Conservation (phyloP, 129 eudicot species). For the Flaveria brownii region DNA sequence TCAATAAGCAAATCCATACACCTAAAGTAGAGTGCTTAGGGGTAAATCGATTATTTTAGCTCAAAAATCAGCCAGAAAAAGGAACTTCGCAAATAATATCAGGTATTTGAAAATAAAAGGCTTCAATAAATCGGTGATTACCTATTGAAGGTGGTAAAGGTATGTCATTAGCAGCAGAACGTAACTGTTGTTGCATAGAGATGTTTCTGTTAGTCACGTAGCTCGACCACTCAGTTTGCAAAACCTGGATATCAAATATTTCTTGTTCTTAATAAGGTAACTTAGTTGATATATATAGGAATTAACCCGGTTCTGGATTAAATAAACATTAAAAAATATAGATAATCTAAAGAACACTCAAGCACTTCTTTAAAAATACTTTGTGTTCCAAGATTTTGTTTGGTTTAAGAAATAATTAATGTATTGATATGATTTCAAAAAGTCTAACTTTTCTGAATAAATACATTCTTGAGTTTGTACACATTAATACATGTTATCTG, state of each 20-base stretch:
- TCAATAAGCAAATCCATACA: neutral
- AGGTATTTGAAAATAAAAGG: neutral
- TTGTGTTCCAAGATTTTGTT: too few species aligned
- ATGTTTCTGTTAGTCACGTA: conserved; percentile 16
- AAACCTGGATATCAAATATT: conserved; percentile 31
- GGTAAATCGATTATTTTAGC: neutral
- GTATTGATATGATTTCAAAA: too few species aligned
- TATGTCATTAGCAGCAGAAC: conserved; percentile 29
- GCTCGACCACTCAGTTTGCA: conserved; percentile 24
- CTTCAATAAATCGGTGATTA: conserved; percentile 17
- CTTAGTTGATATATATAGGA: neutral
- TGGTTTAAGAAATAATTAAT: neutral
- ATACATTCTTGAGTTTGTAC: too few species aligned
- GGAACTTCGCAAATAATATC: neutral
- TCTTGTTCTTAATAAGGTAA: neutral
- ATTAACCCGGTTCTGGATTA: neutral
- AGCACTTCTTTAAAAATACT: neutral
- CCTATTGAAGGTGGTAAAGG: conserved; percentile 58
- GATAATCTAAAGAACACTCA: neutral
- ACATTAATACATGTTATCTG: too few species aligned
- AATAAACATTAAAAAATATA: neutral
- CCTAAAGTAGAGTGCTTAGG: neutral
- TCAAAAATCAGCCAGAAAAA: neutral
- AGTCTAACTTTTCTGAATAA: too few species aligned
- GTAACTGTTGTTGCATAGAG: conserved; percentile 8